A percentile compares a stretch with the other conserved stretches of the same genome.
Evolutionary conservation across 2,329 filamentous ascomycete genomes (phyloP).

Genomic region (Purpureocillium lavendulum): DNA sequence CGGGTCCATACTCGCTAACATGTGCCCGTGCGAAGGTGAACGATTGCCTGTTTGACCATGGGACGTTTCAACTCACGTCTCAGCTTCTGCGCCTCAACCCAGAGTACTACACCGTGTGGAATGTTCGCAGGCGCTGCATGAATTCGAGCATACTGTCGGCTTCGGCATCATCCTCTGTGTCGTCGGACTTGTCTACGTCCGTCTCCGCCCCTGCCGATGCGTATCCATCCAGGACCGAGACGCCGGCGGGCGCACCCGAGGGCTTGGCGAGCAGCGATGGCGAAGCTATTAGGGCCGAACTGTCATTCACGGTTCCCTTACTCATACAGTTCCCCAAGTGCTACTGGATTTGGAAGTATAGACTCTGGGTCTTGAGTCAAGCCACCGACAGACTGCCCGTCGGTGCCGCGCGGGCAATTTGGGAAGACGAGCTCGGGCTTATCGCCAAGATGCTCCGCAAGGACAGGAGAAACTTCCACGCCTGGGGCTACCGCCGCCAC

Average conservation of each 20-base stretch:
- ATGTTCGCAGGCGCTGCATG: constrained; percentile 69
- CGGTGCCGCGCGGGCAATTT: constrained; percentile 53
- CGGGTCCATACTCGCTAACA: neutral
- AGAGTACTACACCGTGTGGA: constrained; percentile 89
- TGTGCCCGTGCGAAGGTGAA: constrained; percentile 20
- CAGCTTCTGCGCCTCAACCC: constrained; percentile 69
- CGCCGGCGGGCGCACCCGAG: too few species aligned
- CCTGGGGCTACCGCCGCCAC: constrained; percentile 82
- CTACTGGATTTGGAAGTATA: constrained; percentile 99
- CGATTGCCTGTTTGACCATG: constrained; percentile 37
- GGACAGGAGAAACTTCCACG: constrained; percentile 91
- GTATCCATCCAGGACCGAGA: too few species aligned
- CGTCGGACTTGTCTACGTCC: too few species aligned
- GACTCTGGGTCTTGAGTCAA: constrained; percentile 73
- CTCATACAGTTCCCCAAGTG: constrained; percentile 86
- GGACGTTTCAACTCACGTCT: constrained; percentile 61
- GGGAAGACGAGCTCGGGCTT: constrained; percentile 76
- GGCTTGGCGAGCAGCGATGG: too few species aligned
- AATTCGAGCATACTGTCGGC: constrained; percentile 46
- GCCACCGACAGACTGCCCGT: constrained; percentile 55
- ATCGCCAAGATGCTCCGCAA: constrained; percentile 80
- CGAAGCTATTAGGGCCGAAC: constrained; percentile 54
- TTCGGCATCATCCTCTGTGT: too few species aligned
- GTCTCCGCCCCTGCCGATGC: too few species aligned
- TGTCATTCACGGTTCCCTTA: constrained; percentile 76